Percentiles rank a stretch among this genome's conserved stretches.
Evolutionary conservation across 139 green algal genomes (phyloP).

Genomic region (Volvox reticuliferus): DNA sequence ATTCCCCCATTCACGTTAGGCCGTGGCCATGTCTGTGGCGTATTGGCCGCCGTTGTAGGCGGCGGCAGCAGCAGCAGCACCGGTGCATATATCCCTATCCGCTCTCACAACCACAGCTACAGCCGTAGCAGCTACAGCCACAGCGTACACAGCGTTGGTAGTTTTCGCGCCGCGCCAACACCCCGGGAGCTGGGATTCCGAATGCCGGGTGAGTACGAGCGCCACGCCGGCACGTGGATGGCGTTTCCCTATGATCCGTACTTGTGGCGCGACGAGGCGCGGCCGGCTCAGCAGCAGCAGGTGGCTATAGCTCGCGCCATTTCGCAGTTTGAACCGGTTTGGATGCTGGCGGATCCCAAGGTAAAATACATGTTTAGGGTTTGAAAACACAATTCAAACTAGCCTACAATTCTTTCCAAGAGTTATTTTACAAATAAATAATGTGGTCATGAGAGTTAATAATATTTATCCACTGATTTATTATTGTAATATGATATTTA

Average conservation of each 20-base stretch:
- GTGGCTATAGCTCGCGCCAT: constrained; percentile 67
- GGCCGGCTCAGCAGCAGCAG: constrained; percentile 73
- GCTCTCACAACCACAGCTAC: background rate
- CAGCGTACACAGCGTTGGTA: background rate
- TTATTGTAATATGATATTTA: no score
- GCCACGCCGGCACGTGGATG: constrained; percentile 71
- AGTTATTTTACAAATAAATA: no score
- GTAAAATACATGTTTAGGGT: constrained; percentile 1
- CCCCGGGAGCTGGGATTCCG: constrained; percentile 61
- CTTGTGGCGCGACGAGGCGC: constrained; percentile 71
- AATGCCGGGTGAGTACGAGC: constrained; percentile 70
- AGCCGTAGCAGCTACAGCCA: background rate
- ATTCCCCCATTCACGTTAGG: no score
- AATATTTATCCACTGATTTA: no score
- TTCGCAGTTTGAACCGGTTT: constrained; percentile 72
- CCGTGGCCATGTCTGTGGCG: no score
- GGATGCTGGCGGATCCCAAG: constrained; percentile 72
- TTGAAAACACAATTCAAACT: no score
- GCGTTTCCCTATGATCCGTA: constrained; percentile 72
- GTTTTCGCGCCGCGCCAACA: background rate
- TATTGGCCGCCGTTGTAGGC: no score
- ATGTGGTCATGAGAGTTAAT: no score
- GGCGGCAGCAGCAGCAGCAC: no score
- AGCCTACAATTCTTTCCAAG: no score
- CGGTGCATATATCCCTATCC: no score